Base-by-base conservation (phyloP, 495 filamentous ascomycete genomes). In the Hypoxylon fuscum region DNA sequence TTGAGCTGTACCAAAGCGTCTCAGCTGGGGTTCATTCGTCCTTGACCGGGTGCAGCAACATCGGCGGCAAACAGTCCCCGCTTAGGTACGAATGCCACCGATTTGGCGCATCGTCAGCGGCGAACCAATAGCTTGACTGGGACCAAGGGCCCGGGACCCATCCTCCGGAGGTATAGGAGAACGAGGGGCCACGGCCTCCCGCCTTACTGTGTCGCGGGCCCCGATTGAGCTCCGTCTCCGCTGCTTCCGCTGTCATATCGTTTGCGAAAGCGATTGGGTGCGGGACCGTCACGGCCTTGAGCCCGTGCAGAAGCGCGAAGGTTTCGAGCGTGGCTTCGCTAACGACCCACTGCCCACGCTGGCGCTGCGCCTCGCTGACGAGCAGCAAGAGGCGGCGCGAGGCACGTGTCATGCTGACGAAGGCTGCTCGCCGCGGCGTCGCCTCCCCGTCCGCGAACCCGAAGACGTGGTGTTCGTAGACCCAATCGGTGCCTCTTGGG, bases 261-360 rank as follows among this genome's bases (percentile, higher is more conserved):
- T 41, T 14, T 1, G 12, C n/a, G 43, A 57, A 57, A 0, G 14
- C 10, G 15, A 92, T 83, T 0, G 90, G 88, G 67, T 95, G 91
- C 12, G 91, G 91, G 10, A 84, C 88, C 69, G 87, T 91, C 22
- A 95, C 90, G 34, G 90, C 90, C 70, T 95, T 95, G 74, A 89
- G 82, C 2, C 91, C 91, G 60, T 93, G 90, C 59, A 93, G 90
- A 1, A 95, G 77, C 2, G 89, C 88, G 8, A 81, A 77, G 1
- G 86, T 86, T 41, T 85, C 78, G 32, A 88, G 74, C 1, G 77
- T 78, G 20, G 87, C 90, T 62, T 93, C 90, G 34, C 79, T 76
- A 68, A 93, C 91, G 89, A 95, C 92, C 20, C 85, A 87, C 27
- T 46, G 41, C 17, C 52, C 46, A 2, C 11, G 15, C n/a, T 37